Base-by-base conservation (phyloP, 371 early-diverging fungal genomes). In the Batkoa obscura region DNA sequence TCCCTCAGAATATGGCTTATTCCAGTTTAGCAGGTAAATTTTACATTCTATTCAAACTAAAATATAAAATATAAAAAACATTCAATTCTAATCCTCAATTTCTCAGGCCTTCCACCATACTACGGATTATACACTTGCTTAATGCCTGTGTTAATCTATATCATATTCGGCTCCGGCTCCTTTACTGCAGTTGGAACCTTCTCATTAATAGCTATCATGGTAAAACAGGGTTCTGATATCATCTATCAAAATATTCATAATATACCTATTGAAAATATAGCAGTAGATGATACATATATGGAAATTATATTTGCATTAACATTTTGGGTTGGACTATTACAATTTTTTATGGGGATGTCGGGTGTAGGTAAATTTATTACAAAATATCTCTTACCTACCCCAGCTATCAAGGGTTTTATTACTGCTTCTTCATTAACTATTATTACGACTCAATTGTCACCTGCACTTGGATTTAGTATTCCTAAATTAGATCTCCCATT, bases 81-180 rank as follows among this genome's bases (percentile, higher is more conserved):
- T n/a, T n/a, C n/a, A n/a, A n/a, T n/a, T n/a, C n/a, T n/a, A n/a
- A 41, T n/a, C 41, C 34, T 6, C 31, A 32, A 5, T 30, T 6
- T 34, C 13, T 23, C 10, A 55, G 55, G 45, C 1, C 15, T 94
- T 31, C 84, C 83, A 1, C 88, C 92, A 2, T 74, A 87, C 9
- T 77, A 86, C 62, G 96, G 96, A 34, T 70, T 94, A 32, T 93
- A 88, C 59, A 79, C 89, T 0, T 78, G 83, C 45, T 79, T 82
- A 5, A 76, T 86, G 45, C 87, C 94, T 1, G 78, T 82, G 17
- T 68, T 90, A 23, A 72, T 88, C 13, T 95, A 94, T 65, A 73
- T 79, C 17, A 61, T 91, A 42, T 77, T 94, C 59, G 94, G 94
- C 12, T 94, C 88, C n/a, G 10, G 15, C 4, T 8, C 45, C 3